Percentiles rank a stretch among this genome's conserved stretches.
Conservation (phyloP, 345 rosid species). For the Hevea brasiliensis region DNA sequence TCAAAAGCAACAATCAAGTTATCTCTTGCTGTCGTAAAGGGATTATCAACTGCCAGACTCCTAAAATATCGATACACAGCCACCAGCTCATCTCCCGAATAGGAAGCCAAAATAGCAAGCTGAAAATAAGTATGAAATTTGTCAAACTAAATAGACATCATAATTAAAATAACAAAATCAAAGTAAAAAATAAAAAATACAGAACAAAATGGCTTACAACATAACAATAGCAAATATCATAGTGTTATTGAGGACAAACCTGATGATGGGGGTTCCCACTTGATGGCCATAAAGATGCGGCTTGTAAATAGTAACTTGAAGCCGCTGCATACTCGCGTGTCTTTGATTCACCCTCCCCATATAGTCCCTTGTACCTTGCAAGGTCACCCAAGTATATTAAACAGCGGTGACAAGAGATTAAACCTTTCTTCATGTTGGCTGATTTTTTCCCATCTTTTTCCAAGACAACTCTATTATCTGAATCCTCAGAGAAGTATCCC, state of each 20-base stretch:
- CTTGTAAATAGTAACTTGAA: conserved; percentile 93
- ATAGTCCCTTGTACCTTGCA: conserved; percentile 88
- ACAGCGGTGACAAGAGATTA: conserved; percentile 97
- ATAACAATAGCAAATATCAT: not conserved
- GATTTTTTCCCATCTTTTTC: conserved; percentile 81
- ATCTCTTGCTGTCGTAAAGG: conserved; percentile 94
- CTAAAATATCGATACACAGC: conserved; percentile 87
- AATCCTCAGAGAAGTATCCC: conserved; percentile 75
- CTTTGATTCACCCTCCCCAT: conserved; percentile 85
- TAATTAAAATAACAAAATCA: not conserved
- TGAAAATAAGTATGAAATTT: conserved; percentile 39
- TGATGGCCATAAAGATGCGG: conserved; percentile 82
- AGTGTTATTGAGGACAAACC: conserved; percentile 39
- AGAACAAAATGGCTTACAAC: not conserved
- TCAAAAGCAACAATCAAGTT: conserved; percentile 93
- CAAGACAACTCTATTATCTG: conserved; percentile 49
- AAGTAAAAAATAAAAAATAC: not conserved
- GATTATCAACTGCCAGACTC: conserved; percentile 89
- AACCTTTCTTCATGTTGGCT: conserved; percentile 65
- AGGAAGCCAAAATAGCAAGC: conserved; percentile 98
- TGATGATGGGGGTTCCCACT: conserved; percentile 98
- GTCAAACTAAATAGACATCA: not conserved
- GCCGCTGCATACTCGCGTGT: conserved; percentile 85
- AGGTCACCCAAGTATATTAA: conserved; percentile 97
- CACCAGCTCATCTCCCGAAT: conserved; percentile 76